Percentiles rank a stretch among this genome's conserved stretches.
phyloP scores from a whole-genome alignment of 257 asterid genomes.

The Solanum gracilifrons region DNA sequence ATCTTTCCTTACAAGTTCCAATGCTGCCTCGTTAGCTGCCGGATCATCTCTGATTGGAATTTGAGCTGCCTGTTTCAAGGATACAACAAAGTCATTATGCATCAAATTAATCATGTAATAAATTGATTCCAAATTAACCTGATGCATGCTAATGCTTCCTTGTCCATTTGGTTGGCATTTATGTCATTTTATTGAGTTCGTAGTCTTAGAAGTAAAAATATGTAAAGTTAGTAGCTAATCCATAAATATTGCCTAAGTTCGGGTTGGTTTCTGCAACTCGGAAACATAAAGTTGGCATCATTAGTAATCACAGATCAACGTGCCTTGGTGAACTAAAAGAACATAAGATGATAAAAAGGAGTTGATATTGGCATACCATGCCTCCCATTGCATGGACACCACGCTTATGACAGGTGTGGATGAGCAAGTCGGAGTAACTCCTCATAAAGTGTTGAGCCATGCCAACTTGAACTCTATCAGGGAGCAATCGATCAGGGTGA shows the following conservation, averaged over 20 bases:
- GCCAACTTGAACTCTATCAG: constrained; percentile 84
- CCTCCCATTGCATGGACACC: constrained; percentile 99
- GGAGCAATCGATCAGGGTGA: constrained; percentile 78
- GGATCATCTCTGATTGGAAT: constrained; percentile 82
- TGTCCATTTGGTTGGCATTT: neutral
- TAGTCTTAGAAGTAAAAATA: neutral
- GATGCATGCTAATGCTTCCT: neutral
- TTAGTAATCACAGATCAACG: neutral
- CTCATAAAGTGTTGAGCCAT: constrained; percentile 89
- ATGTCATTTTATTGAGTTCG: neutral
- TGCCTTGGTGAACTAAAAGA: neutral
- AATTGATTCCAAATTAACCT: neutral
- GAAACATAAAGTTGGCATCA: neutral
- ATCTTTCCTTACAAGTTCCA: constrained; percentile 68
- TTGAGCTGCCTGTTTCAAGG: constrained; percentile 72
- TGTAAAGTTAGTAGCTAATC: neutral
- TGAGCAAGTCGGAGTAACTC: constrained; percentile 78
- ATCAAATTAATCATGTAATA: neutral
- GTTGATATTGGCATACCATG: constrained; percentile 33
- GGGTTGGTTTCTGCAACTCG: neutral
- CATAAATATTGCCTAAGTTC: neutral
- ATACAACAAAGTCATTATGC: neutral
- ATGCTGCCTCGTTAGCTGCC: constrained; percentile 69
- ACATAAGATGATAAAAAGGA: neutral
- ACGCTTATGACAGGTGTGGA: constrained; percentile 72